Conservation (phyloP, 768 basidiomycete genomes). For the Suillus brevipes region DNA sequence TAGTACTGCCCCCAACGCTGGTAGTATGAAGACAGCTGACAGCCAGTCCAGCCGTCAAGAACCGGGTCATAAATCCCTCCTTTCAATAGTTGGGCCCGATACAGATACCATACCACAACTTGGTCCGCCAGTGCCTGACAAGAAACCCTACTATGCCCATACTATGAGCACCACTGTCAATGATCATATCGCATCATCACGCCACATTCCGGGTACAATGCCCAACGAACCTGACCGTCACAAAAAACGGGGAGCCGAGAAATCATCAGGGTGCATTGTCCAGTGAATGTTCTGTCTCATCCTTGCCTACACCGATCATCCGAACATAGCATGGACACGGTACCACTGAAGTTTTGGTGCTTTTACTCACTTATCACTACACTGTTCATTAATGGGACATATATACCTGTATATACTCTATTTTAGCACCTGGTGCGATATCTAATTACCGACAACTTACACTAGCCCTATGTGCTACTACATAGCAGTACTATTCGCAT, state of each 20-base stretch:
- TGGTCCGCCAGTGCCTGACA: slow-evolving; percentile 10
- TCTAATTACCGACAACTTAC: background rate
- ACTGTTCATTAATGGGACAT: background rate
- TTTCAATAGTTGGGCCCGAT: slow-evolving; percentile 34
- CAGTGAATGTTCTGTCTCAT: slow-evolving; percentile 19
- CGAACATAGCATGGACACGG: background rate
- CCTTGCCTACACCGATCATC: background rate
- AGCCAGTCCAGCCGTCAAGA: slow-evolving; percentile 44
- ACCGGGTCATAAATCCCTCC: slow-evolving; percentile 34
- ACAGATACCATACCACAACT: slow-evolving; percentile 22
- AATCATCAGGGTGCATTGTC: slow-evolving; percentile 24
- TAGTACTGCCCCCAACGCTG: slow-evolving; percentile 51
- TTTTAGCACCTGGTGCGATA: background rate
- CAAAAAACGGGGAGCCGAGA: slow-evolving; percentile 32
- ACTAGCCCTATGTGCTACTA: background rate
- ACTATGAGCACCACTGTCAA: background rate
- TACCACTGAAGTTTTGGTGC: background rate
- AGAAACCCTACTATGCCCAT: slow-evolving; percentile 14
- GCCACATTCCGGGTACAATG: slow-evolving; percentile 12
- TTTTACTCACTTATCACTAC: background rate
- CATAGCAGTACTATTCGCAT: background rate
- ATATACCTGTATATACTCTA: slow-evolving; percentile 3
- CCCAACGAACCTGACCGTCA: slow-evolving; percentile 19
- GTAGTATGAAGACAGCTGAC: slow-evolving; percentile 57
- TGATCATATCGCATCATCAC: slow-evolving; percentile 7